phyloP scores from a whole-genome alignment of 495 filamentous ascomycete species.

The Xylaria curta region DNA sequence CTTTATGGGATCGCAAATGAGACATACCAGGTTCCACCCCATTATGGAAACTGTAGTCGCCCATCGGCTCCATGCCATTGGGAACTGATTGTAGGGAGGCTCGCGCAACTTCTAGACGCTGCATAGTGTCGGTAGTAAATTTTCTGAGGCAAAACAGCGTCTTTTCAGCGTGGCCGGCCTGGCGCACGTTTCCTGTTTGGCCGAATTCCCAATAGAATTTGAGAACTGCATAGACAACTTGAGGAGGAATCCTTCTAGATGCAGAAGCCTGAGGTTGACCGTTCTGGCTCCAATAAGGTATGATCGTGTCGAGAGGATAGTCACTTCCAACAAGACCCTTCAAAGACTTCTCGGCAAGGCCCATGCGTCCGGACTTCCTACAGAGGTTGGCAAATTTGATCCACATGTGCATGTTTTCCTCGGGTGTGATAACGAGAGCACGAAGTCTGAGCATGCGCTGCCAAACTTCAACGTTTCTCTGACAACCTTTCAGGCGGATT shows the following conservation, averaged over 20 bases:
- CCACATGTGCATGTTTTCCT: conserved; percentile 96
- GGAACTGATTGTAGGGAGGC: conserved; percentile 57
- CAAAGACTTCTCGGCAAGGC: conserved; percentile 95
- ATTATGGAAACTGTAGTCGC: conserved; percentile 66
- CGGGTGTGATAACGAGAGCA: conserved; percentile 85
- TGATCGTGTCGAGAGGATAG: conserved; percentile 67
- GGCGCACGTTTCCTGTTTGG: conserved; percentile 53
- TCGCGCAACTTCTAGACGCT: conserved; percentile 68
- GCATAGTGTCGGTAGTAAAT: conserved; percentile 79
- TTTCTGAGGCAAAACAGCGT: conserved; percentile 79
- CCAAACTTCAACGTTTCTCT: conserved; percentile 98
- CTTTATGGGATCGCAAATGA: conserved; percentile 50
- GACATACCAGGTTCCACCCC: conserved; percentile 52
- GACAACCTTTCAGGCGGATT: conserved; percentile 89
- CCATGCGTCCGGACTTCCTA: conserved; percentile 91
- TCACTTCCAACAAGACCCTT: conserved; percentile 68
- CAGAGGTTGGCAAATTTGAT: conserved; percentile 99
- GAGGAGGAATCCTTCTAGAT: conserved; percentile 63
- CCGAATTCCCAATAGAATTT: conserved; percentile 93
- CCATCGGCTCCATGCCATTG: conserved; percentile 57
- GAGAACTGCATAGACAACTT: conserved; percentile 87
- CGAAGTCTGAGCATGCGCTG: conserved; percentile 96
- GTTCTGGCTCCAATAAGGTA: conserved; percentile 57
- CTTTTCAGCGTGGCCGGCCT: conserved; percentile 56
- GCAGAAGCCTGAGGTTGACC: conserved; percentile 54